A percentile compares a stretch with the other conserved stretches of the same genome.
These are phyloP conservation scores for Phialophora verrucosa DNA, from an alignment of 2,329 filamentous ascomycete species.

Conservation along the genomic window DNA sequence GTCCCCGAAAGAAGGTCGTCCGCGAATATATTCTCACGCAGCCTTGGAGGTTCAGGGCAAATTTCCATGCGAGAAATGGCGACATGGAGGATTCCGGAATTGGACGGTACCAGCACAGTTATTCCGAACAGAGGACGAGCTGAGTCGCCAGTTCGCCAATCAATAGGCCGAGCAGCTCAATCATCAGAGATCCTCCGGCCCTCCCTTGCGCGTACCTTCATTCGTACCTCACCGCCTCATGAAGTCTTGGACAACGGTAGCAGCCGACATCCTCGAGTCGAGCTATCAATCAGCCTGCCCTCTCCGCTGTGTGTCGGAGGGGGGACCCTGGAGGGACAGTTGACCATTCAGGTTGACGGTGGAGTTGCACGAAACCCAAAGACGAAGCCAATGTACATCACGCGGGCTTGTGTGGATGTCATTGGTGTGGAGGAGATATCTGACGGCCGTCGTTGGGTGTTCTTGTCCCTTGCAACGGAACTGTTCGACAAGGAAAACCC, in stretches of 20 bases:
- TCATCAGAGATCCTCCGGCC: conserved; percentile 50
- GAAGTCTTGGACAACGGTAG: conserved; percentile 58
- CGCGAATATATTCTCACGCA: conserved; percentile 33
- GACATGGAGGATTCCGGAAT: conserved; percentile 36
- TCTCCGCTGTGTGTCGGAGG: conserved; percentile 62
- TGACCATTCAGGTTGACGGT: conserved; percentile 54
- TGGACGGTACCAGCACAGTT: conserved; percentile 37
- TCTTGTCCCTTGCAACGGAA: conserved; percentile 59
- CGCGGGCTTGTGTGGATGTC: conserved; percentile 58
- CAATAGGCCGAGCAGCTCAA: conserved; percentile 50
- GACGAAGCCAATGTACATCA: conserved; percentile 52
- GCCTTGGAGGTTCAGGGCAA: conserved; percentile 28
- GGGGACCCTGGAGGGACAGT: conserved; percentile 59
- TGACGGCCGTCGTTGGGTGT: conserved; percentile 54
- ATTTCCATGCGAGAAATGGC: conserved; percentile 37
- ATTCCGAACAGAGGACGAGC: conserved; percentile 54
- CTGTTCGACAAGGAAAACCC: conserved; percentile 58
- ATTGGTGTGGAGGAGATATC: conserved; percentile 59
- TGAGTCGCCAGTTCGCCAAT: conserved; percentile 56
- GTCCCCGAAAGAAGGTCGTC: conserved; percentile 38
- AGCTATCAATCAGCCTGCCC: conserved; percentile 56
- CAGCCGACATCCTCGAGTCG: conserved; percentile 56
- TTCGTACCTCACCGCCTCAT: conserved; percentile 52
- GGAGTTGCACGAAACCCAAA: conserved; percentile 51
- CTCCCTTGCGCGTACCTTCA: conserved; percentile 56